These are phyloP conservation scores for Colletotrichum sp. DNA, from an alignment of 2,329 filamentous ascomycete genomes.

Conservation along the genomic window DNA sequence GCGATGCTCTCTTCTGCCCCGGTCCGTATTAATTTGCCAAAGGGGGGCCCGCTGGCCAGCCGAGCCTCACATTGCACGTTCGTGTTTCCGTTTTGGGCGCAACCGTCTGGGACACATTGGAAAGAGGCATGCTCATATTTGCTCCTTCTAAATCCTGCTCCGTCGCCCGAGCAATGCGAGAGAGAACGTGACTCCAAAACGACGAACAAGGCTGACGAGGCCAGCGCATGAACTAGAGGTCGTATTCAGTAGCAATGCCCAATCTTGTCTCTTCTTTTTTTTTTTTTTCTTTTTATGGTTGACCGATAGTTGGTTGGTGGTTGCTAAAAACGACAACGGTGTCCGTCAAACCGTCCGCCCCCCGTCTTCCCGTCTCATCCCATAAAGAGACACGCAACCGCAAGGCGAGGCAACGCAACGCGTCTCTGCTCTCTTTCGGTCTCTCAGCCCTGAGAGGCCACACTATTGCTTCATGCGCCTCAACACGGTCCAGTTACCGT, in stretches of 20 bases:
- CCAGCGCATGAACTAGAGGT: not conserved
- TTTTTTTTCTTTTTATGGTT: not conserved
- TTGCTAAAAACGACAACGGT: not conserved
- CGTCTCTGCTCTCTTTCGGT: not conserved
- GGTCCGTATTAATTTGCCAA: slow-evolving; percentile 11
- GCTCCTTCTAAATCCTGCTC: not conserved
- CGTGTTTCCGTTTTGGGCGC: slow-evolving; percentile 10
- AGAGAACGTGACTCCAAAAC: not conserved
- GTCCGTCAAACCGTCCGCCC: not conserved
- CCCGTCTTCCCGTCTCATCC: slow-evolving; percentile 1
- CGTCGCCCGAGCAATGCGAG: slow-evolving; percentile 12
- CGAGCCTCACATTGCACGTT: slow-evolving; percentile 13
- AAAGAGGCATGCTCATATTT: not conserved
- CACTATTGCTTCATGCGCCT: slow-evolving; percentile 8
- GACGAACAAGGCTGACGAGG: not conserved
- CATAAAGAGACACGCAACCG: not conserved
- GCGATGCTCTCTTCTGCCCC: not conserved
- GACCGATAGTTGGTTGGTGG: not conserved
- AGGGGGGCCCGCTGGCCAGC: slow-evolving; percentile 5
- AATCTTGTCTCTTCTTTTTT: not conserved
- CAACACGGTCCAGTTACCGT: not conserved
- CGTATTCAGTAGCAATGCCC: not conserved
- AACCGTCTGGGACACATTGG: not conserved
- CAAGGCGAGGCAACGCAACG: not conserved
- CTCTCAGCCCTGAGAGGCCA: slow-evolving; percentile 6